These are phyloP conservation scores for Stagonosporopsis chrysanthemi DNA, from an alignment of 2,329 filamentous ascomycete species.

Conservation along the genomic window DNA sequence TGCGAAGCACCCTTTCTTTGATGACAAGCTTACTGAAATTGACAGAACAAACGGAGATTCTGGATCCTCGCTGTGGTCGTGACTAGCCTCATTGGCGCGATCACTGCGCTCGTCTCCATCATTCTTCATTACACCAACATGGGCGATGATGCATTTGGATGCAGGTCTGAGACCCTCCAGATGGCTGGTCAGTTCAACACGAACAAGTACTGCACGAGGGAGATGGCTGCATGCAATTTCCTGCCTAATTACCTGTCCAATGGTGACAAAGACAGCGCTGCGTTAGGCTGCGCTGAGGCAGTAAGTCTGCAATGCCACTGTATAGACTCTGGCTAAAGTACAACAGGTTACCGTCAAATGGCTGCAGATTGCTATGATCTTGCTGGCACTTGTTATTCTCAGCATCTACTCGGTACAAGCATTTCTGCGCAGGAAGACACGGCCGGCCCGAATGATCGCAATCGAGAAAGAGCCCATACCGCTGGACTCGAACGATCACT, in stretches of 20 bases:
- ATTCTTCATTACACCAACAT: constrained; percentile 37
- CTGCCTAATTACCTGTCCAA: constrained; percentile 24
- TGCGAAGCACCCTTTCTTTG: not conserved
- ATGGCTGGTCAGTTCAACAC: constrained; percentile 33
- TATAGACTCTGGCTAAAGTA: not conserved
- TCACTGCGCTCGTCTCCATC: constrained; percentile 32
- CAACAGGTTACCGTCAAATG: constrained; percentile 39
- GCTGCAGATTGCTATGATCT: constrained; percentile 36
- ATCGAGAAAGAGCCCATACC: constrained; percentile 16
- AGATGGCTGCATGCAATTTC: constrained; percentile 39
- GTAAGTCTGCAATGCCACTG: constrained; percentile 24
- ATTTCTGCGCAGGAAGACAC: constrained; percentile 30
- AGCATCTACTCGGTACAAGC: constrained; percentile 35
- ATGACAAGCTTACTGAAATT: constrained; percentile 10
- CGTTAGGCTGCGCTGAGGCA: constrained; percentile 35
- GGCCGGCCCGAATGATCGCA: constrained; percentile 10
- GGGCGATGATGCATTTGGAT: constrained; percentile 36
- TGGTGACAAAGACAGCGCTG: constrained; percentile 20
- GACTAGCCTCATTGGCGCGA: constrained; percentile 24
- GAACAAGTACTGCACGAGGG: constrained; percentile 39
- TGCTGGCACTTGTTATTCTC: constrained; percentile 30
- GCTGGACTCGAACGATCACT: constrained; percentile 3
- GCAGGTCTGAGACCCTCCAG: constrained; percentile 30
- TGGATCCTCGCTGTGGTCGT: constrained; percentile 34
- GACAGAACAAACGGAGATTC: constrained; percentile 37